Evolutionary conservation across 441 rosid species (phyloP), one percentile per base, ranked within the genome.

Genomic region (Cnidoscolus chayamansa): DNA sequence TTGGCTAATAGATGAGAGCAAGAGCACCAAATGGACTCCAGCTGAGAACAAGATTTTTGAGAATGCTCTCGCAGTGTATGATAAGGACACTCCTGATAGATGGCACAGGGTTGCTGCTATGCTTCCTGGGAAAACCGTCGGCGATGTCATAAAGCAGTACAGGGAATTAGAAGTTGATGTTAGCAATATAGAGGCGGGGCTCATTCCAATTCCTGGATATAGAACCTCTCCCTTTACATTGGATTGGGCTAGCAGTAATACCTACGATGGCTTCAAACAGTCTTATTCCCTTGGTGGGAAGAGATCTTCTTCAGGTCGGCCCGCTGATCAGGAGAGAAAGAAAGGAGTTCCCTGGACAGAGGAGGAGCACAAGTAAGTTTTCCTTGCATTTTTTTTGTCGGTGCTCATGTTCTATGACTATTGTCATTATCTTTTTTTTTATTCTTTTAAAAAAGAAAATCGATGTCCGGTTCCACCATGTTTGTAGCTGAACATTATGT

Each of bases 271-370:
- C 8, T 89, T 85, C 15, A 89, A 81, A 71, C 89, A 81, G 6
- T 74, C 88, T 12, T 89, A 73, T 72, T 86, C 77, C 48, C 35
- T 82, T 50, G 83, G 79, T 17, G 90, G 90, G 16, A 87, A 82
- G 85, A 82, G 94, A 81, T 79, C 88, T 31, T 81, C 88, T 0
- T 75, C 88, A 0, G 75, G 75, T 15, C 75, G 89, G 31, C 81
- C 87, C 37, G 81, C 88, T 0, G 96, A 94, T 66, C 98, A 88
- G 63, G 99, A 94, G 74, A 85, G 98, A 81, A 94, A 94, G 92
- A 94, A 92, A 92, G 99, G 98, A 16, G 91, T 94, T 67, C 97
- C 98, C 13, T 94, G 98, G 98, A 92, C 94, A 7, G 98, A 94
- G 81, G 99, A 94, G 76, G 99, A 94, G 75, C 99, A 93, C 79